Evolutionary conservation across 140 eudicot species (phyloP), one percentile per base, ranked within the genome.

Genomic region (Stevia rebaudiana): DNA sequence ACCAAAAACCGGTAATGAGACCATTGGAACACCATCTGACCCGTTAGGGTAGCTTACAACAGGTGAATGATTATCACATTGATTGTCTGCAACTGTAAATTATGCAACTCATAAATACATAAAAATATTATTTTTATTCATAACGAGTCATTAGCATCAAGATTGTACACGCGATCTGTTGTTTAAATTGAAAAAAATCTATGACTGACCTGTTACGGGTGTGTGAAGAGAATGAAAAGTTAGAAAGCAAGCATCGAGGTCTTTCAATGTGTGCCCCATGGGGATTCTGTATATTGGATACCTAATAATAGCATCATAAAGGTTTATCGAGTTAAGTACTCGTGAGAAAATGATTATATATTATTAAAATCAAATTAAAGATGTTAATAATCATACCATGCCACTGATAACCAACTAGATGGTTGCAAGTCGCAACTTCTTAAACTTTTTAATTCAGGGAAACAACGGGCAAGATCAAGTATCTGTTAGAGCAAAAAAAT

Each of bases 241-340:
- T 35, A 88, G 65, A 76, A 88, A 88, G 70, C 94, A 88, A 61
- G 96, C 96, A 76, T 88, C 94, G 64, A 88, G 71, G 79, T 82
- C 94, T 63, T 76, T 82, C 17, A 85, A 70, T 9, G 96, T 78
- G 54, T 88, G 84, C 39, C 90, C 97, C 74, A 75, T 68, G 7
- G 97, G 97, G 46, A 89, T 83, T 43, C 95, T 85, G 84, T 89
- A 85, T 55, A 89, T 89, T 4, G 97, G 96, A 71, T 89, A 85
- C 90, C 90, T 85, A 61, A 58, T 17, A 80, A 69, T 8, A 37
- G 23, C 24, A 39, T 25, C 58, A 65, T 40, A 66, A 65, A 37
- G 17, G 36, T 16, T 11, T 18, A 25, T 71, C 35, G 49, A 55
- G 33, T 36, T 22, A 22, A n/a, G 22, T 19, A 13, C 8, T 5